Percentiles rank a stretch among this genome's conserved stretches.
Evolutionary conservation across 257 asterid genomes (phyloP).

Genomic region (Coffea eugenioides): DNA sequence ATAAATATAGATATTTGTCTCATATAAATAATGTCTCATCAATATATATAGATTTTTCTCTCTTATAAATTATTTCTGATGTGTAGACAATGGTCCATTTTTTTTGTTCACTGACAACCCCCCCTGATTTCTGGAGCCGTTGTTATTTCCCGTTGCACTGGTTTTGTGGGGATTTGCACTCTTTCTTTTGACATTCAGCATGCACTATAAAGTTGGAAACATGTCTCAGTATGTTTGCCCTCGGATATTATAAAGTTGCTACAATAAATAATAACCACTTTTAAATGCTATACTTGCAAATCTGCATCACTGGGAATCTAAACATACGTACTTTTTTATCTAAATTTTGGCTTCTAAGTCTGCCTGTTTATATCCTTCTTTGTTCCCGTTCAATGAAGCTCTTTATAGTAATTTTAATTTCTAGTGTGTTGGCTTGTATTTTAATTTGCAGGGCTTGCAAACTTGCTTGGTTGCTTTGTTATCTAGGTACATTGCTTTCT

Average conservation of each 20-base stretch:
- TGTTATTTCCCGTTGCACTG: not conserved
- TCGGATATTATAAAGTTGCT: not conserved
- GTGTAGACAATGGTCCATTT: not conserved
- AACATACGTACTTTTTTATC: not conserved
- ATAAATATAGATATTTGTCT: not conserved
- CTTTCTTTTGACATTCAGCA: not conserved
- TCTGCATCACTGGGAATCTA: not conserved
- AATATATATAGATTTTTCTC: not conserved
- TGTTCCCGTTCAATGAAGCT: not conserved
- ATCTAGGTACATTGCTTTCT: conserved; percentile 47
- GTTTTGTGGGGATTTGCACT: not conserved
- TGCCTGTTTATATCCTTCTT: not conserved
- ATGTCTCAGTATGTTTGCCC: not conserved
- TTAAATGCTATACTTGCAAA: not conserved
- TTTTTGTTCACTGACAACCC: not conserved
- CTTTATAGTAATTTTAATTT: not conserved
- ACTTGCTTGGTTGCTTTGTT: conserved; percentile 77
- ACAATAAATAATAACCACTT: not conserved
- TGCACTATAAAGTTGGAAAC: not conserved
- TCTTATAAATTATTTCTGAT: not conserved
- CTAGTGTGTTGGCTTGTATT: not conserved
- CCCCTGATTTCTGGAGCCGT: not conserved
- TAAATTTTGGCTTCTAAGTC: not conserved
- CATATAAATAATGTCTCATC: not conserved
- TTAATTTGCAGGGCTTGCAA: conserved; percentile 67